Percentiles rank a stretch among this genome's conserved stretches.
These are phyloP conservation scores for Stereocaulon alpinum DNA, from an alignment of 495 filamentous ascomycete genomes.

Conservation along the genomic window DNA sequence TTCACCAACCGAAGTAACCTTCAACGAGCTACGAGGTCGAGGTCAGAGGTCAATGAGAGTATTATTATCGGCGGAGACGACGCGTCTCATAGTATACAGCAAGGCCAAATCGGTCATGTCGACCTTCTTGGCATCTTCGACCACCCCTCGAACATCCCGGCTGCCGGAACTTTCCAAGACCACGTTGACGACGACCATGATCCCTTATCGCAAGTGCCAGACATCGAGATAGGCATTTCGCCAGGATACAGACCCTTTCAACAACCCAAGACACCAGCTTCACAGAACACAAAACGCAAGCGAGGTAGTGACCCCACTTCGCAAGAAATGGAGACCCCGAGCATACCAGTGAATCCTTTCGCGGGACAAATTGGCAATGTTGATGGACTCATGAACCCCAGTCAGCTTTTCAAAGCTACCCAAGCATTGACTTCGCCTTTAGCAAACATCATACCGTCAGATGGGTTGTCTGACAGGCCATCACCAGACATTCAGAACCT, in stretches of 20 bases:
- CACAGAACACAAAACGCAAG: conserved; percentile 29
- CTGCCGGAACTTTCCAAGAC: conserved; percentile 17
- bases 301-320: conserved; percentile 24
- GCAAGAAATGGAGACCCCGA: conserved; percentile 27
- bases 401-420: conserved; percentile 42
- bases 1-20: conserved; percentile 33
- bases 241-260: conserved; percentile 42
- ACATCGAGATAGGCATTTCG: conserved; percentile 33
- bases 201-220: conserved; percentile 16
- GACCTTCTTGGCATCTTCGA: conserved; percentile 38
- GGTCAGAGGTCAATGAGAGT: conserved; percentile 14
- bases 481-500: conserved; percentile 40
- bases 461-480: conserved; percentile 38
- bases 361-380: conserved; percentile 32
- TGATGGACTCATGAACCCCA: conserved; percentile 38
- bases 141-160: conserved; percentile 10
- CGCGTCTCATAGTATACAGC: conserved; percentile 33
- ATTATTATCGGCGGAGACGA: conserved; percentile 26
- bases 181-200: conserved; percentile 32
- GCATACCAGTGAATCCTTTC: conserved; percentile 37
- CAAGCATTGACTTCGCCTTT: conserved; percentile 45
- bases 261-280: conserved; percentile 34
- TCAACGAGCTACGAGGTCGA: conserved; percentile 18
- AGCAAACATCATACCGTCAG: conserved; percentile 30
- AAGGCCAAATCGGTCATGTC: conserved; percentile 40